Conservation (phyloP, 2,329 filamentous ascomycete genomes). For the Scedosporium minutisporum region DNA sequence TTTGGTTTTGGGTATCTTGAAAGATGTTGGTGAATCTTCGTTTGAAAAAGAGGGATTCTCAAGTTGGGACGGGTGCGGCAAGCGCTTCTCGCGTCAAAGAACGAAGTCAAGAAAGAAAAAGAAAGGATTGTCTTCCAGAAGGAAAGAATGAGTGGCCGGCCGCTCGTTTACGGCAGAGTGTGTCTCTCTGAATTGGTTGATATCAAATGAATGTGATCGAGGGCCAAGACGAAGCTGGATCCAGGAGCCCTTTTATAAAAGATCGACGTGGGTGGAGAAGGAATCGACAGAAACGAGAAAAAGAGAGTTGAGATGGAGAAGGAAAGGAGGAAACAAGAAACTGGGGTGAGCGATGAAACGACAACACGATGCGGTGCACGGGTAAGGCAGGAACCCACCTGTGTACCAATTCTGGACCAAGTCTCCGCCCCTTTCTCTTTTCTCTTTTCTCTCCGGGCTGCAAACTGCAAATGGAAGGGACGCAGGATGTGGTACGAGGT, state of each 20-base stretch:
- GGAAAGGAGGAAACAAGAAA: not conserved
- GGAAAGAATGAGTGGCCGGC: slow-evolving; percentile 3
- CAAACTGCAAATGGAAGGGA: no score
- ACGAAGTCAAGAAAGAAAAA: not conserved
- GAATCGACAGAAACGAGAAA: not conserved
- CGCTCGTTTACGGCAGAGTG: not conserved
- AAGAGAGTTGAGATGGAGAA: not conserved
- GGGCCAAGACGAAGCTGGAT: not conserved
- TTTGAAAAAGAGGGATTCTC: not conserved
- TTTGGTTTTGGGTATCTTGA: not conserved
- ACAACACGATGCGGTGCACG: not conserved
- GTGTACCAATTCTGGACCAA: not conserved
- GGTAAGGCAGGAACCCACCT: not conserved
- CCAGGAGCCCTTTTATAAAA: not conserved
- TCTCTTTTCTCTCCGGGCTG: no score
- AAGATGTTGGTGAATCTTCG: not conserved
- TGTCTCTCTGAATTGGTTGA: not conserved
- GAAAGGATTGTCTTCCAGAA: not conserved
- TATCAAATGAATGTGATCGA: not conserved
- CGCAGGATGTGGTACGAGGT: not conserved
- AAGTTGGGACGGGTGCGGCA: not conserved
- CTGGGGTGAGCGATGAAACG: not conserved
- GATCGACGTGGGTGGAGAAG: not conserved
- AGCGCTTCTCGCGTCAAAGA: not conserved
- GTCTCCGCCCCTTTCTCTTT: not conserved